phyloP scores from a whole-genome alignment of 805 yeast genomes.

The Scheffersomyces coipomensis region DNA sequence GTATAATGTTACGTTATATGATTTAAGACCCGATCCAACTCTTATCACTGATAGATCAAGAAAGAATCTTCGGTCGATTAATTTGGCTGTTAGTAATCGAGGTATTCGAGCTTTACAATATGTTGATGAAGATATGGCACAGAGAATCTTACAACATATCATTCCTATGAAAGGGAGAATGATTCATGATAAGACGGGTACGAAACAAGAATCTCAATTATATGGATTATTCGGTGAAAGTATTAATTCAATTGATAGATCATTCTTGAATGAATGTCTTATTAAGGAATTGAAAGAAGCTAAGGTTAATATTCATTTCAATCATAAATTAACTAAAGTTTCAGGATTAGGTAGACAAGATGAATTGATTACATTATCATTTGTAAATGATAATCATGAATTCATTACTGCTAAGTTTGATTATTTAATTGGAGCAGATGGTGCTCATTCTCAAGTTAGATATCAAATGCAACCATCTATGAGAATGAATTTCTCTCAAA shows the following conservation, averaged over 20 bases:
- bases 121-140: slow-evolving; percentile 60
- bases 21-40: slow-evolving; percentile 69
- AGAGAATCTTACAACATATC: slow-evolving; percentile 53
- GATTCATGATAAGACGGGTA: slow-evolving; percentile 73
- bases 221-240: slow-evolving; percentile 83
- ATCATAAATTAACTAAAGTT: slow-evolving; percentile 52
- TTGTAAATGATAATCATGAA: slow-evolving; percentile 17
- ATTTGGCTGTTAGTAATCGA: slow-evolving; percentile 82
- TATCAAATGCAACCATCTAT: slow-evolving; percentile 62
- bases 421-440: slow-evolving; percentile 81
- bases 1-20: slow-evolving; percentile 68
- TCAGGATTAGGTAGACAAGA: slow-evolving; percentile 18
- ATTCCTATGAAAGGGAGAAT: slow-evolving; percentile 89
- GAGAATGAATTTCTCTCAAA: slow-evolving; percentile 70
- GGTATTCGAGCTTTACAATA: slow-evolving; percentile 70
- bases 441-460: slow-evolving; percentile 75
- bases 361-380: slow-evolving; percentile 19
- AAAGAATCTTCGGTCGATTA: slow-evolving; percentile 64
- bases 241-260: slow-evolving; percentile 83
- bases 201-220: slow-evolving; percentile 57
- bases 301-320: slow-evolving; percentile 48
- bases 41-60: slow-evolving; percentile 16
- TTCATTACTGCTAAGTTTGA: slow-evolving; percentile 39
- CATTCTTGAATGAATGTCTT: slow-evolving; percentile 61
- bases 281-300: slow-evolving; percentile 57